A percentile compares a stretch with the other conserved stretches of the same genome.
phyloP scores from a whole-genome alignment of 768 basidiomycete genomes.

The Hericium alpestre region DNA sequence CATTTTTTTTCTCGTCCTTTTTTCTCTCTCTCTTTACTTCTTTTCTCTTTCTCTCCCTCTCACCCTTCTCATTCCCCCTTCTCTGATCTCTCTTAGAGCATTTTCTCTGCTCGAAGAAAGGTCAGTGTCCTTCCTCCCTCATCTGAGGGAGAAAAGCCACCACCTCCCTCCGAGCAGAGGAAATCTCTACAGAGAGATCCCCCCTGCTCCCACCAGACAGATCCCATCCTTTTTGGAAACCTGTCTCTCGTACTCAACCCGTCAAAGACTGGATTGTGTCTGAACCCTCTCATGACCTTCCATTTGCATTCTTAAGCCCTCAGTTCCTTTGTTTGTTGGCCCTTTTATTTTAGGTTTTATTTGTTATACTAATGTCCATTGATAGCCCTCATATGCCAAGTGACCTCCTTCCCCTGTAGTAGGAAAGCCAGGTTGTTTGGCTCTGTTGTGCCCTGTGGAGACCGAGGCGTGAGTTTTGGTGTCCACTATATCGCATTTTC shows the following conservation, averaged over 20 bases:
- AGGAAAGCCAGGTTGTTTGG: slow-evolving; percentile 21
- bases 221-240: too few relatives aligned
- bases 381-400: background rate
- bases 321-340: too few relatives aligned
- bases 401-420: slow-evolving; percentile 12
- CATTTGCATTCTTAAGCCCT: background rate
- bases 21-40: background rate
- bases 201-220: background rate
- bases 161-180: too few relatives aligned
- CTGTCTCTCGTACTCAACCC: too few relatives aligned
- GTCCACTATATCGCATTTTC: slow-evolving; percentile 23
- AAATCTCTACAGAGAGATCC: background rate
- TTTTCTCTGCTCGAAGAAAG: background rate
- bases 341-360: background rate
- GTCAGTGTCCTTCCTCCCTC: background rate
- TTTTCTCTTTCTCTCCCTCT: background rate
- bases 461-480: too few relatives aligned
- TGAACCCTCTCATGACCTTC: background rate
- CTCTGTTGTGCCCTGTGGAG: slow-evolving; percentile 14
- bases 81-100: background rate
- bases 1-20: background rate
- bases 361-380: background rate
- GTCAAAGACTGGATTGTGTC: too few relatives aligned
- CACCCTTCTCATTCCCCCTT: background rate
- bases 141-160: background rate